A percentile compares a stretch with the other conserved stretches of the same genome.
These are phyloP conservation scores for Echria macrotheca DNA, from an alignment of 495 filamentous ascomycete species.

Conservation along the genomic window DNA sequence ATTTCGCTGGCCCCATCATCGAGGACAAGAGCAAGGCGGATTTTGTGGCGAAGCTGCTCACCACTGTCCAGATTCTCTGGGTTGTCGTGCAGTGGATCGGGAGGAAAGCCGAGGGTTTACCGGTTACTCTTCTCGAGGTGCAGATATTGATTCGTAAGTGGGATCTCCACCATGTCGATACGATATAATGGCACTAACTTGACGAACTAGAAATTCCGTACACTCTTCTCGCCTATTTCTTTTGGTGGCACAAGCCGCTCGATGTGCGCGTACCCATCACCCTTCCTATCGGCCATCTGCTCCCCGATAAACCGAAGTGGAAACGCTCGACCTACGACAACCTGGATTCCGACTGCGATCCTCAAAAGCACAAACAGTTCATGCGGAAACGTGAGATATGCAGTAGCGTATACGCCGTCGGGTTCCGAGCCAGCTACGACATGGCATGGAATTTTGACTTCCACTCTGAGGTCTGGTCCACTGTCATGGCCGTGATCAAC, in stretches of 20 bases:
- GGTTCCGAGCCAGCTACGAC: background rate
- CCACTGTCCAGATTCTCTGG: conserved; percentile 4
- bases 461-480: background rate
- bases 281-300: background rate
- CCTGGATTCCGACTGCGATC: background rate
- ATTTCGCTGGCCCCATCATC: background rate
- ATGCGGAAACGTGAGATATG: background rate
- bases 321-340: background rate
- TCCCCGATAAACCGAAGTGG: background rate
- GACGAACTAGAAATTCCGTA: background rate
- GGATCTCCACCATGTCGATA: background rate
- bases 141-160: background rate
- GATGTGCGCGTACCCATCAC: background rate
- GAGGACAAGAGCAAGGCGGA: background rate
- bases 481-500: conserved; percentile 2
- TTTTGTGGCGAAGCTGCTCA: background rate
- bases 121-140: conserved; percentile 2
- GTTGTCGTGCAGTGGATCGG: conserved; percentile 3
- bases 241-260: conserved; percentile 6
- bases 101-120: background rate
- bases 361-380: background rate
- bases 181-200: background rate
- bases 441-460: background rate
- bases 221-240: background rate
- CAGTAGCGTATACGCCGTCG: background rate